phyloP scores from a whole-genome alignment of 208 protist species.

The Balamuthia mandrillaris region DNA sequence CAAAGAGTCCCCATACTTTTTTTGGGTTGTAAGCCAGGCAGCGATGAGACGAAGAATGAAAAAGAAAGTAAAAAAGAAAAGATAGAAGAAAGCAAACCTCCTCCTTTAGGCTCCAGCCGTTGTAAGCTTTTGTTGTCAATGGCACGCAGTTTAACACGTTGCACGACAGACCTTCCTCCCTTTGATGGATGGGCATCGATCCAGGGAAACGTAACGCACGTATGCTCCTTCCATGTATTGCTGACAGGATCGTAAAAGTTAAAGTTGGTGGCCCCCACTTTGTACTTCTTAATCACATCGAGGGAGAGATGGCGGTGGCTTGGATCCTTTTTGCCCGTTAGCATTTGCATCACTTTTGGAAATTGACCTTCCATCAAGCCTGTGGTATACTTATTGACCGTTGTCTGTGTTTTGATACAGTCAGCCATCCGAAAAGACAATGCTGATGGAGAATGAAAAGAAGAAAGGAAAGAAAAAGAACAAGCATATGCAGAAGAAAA shows the following conservation, averaged over 20 bases:
- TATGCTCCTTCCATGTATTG: slow-evolving; percentile 26
- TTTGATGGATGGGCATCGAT: background rate
- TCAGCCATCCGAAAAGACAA: background rate
- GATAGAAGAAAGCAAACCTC: no score
- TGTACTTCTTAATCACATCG: slow-evolving; percentile 45
- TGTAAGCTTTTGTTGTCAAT: slow-evolving; percentile 45
- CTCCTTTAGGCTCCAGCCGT: slow-evolving; percentile 54
- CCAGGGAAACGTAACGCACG: slow-evolving; percentile 64
- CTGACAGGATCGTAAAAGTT: slow-evolving; percentile 14
- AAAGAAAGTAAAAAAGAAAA: no score
- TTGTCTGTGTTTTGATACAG: no score
- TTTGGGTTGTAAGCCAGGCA: no score
- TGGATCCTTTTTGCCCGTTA: background rate
- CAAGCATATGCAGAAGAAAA: no score
- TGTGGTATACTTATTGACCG: no score
- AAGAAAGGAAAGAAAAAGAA: background rate
- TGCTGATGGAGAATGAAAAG: slow-evolving; percentile 15
- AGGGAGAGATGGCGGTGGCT: background rate
- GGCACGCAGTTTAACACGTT: slow-evolving; percentile 51
- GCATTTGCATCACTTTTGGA: no score
- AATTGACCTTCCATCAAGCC: no score
- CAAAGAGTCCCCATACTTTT: slow-evolving; percentile 67
- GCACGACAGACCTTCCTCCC: background rate
- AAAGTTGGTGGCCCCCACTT: slow-evolving; percentile 49
- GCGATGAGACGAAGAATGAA: no score